Evolutionary conservation across 208 protist genomes (phyloP).

Genomic region (Strigomonas culicis): DNA sequence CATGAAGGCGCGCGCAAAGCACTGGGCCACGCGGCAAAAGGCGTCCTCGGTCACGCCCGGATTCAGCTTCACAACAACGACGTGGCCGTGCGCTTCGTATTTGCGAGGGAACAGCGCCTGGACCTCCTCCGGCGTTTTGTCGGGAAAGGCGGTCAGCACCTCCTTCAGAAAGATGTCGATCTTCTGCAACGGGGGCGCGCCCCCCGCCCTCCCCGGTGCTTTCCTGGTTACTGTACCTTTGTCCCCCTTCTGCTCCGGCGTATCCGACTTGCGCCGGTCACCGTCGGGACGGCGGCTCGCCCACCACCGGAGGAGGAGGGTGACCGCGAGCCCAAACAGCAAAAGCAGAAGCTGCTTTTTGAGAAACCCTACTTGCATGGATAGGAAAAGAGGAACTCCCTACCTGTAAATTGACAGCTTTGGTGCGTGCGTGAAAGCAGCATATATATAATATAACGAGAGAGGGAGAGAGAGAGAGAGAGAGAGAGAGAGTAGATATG

Average conservation of each 20-base stretch:
- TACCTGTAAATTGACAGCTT: no score
- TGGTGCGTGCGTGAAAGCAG: no score
- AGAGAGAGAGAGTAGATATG: no score
- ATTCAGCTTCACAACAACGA: slow-evolving; percentile 80
- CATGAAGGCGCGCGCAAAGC: slow-evolving; percentile 57
- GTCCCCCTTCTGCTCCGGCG: no score
- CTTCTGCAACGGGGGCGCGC: slow-evolving; percentile 38
- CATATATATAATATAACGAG: no score
- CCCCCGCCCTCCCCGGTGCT: not conserved
- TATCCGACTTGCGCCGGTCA: no score
- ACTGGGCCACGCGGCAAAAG: slow-evolving; percentile 34
- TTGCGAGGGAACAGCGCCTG: slow-evolving; percentile 55
- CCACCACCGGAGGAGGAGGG: slow-evolving; percentile 1
- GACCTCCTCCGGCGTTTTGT: slow-evolving; percentile 18
- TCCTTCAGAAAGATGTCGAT: slow-evolving; percentile 46
- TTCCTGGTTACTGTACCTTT: no score
- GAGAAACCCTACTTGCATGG: not conserved
- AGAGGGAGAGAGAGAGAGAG: no score
- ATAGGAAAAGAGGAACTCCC: no score
- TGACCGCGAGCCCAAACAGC: slow-evolving; percentile 6
- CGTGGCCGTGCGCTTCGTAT: slow-evolving; percentile 79
- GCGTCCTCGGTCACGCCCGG: slow-evolving; percentile 26
- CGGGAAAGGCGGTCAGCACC: slow-evolving; percentile 18
- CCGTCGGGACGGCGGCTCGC: no score
- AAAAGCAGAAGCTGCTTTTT: slow-evolving; percentile 5